These are phyloP conservation scores for Diaporthe sp. DNA, from an alignment of 2,329 filamentous ascomycete species.

Conservation along the genomic window DNA sequence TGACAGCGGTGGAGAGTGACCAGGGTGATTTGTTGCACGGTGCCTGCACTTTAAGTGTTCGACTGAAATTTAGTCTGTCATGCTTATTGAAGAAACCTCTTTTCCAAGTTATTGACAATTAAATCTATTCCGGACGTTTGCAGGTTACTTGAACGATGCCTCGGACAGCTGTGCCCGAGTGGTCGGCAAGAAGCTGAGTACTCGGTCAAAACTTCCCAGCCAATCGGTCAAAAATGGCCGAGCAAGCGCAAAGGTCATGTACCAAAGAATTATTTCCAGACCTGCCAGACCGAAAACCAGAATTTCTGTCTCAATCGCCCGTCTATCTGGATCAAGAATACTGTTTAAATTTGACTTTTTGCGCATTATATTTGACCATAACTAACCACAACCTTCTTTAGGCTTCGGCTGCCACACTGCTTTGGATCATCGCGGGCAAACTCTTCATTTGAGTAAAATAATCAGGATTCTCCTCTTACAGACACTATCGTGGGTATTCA, in stretches of 20 bases:
- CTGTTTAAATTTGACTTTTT: not conserved
- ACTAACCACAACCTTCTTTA: not conserved
- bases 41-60: too few species aligned
- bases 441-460: not conserved
- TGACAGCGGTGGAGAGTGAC: too few species aligned
- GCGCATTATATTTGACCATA: too few species aligned
- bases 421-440: not conserved
- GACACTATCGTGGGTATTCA: too few species aligned
- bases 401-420: too few species aligned
- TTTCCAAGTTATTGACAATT: too few species aligned
- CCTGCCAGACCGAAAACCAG: too few species aligned
- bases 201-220: not conserved
- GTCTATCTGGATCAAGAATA: not conserved
- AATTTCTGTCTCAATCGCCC: rapidly evolving
- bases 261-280: not conserved
- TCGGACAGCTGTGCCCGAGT: not conserved
- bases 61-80: too few species aligned
- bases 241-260: not conserved
- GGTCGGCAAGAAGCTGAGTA: not conserved
- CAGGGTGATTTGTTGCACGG: too few species aligned
- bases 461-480: not conserved
- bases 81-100: too few species aligned
- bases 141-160: not conserved
- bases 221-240: constrained; percentile 5
- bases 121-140: too few species aligned